Percentiles rank a stretch among this genome's conserved stretches.
These are phyloP conservation scores for Thermothelomyces thermophilus DNA, from an alignment of 2,329 filamentous ascomycete species.

Conservation along the genomic window DNA sequence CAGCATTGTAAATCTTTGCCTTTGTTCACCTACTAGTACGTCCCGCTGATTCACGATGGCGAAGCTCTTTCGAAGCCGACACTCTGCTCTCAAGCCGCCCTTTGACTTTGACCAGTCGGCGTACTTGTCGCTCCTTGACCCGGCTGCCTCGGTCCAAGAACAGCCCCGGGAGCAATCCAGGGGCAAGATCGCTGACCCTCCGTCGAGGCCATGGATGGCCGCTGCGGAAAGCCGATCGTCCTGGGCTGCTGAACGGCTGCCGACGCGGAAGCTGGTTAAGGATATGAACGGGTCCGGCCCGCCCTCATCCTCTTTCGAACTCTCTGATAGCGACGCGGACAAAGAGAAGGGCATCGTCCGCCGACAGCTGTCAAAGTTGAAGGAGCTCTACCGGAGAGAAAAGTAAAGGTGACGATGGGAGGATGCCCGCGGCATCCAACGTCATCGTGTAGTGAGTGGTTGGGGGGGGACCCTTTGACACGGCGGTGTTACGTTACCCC, in stretches of 20 bases:
- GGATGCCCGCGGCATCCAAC: background rate
- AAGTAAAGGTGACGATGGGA: constrained; percentile 16
- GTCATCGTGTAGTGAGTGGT: background rate
- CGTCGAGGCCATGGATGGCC: constrained; percentile 18
- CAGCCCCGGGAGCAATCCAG: background rate
- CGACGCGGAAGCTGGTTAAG: constrained; percentile 24
- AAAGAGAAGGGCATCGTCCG: constrained; percentile 22
- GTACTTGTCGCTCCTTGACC: constrained; percentile 23
- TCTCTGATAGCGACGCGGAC: constrained; percentile 22
- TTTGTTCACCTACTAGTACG: background rate
- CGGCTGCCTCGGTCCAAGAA: constrained; percentile 3
- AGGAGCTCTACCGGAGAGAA: constrained; percentile 19
- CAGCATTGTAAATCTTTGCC: background rate
- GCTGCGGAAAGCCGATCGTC: constrained; percentile 15
- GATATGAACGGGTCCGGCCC: constrained; percentile 21
- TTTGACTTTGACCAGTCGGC: constrained; percentile 15
- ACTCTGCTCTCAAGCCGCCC: constrained; percentile 4
- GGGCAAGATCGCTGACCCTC: constrained; percentile 8
- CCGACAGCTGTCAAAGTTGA: constrained; percentile 20
- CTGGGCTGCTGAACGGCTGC: constrained; percentile 19
- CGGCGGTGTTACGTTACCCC: too few relatives aligned
- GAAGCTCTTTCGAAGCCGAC: constrained; percentile 18
- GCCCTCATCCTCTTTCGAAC: constrained; percentile 20
- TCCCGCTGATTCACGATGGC: constrained; percentile 14
- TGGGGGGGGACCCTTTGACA: too few relatives aligned